Evolutionary conservation across 2,329 filamentous ascomycete species (phyloP), one percentile per base, ranked within the genome.

Genomic region (Colletotrichum sidae): DNA sequence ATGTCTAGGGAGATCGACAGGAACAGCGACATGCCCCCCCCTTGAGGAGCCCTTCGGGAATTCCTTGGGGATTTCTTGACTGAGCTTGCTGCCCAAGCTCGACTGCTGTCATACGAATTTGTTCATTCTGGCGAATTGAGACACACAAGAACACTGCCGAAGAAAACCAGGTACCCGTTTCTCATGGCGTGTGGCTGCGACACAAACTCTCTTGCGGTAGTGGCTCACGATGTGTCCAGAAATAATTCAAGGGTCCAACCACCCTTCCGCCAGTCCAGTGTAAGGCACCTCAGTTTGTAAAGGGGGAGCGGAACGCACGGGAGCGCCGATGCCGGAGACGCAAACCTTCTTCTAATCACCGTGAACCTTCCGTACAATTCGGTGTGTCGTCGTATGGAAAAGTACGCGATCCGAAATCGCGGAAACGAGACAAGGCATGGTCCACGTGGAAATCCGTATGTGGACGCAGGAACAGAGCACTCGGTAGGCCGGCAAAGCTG

Each of bases 231-330:
- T 39, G 45, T 9, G 33, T 55, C 46, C 50, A 52, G 35, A 58
- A 58, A 58, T 39, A 57, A 42, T 44, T 50, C 52, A 62, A 52
- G 63, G 63, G 58, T 63, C 63, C 52, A 66, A 62, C 58, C 58
- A 52, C 42, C 42, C 39, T 41, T 6, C 42, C 15, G 25, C 25
- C 25, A 25, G 25, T 25, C 25, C 25, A 25, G 25, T 25, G 25
- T 25, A 25, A 25, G 25, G 25, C 25, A 17, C 17, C 17, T 17
- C 33, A 49, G 33, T 37, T 17, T 44, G 38, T 56, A 17, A 63
- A 50, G 63, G 63, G 59, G 63, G 63, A 66, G 63, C 63, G 63
- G 63, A 66, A 66, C 52, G 63, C 57, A 65, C 57, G 62, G 62
- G 62, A 61, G 62, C 46, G 58, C 35, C 47, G 63, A 42, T 25